Conservation (phyloP, 2,329 filamentous ascomycete genomes). For the Ophiostoma ulmi region DNA sequence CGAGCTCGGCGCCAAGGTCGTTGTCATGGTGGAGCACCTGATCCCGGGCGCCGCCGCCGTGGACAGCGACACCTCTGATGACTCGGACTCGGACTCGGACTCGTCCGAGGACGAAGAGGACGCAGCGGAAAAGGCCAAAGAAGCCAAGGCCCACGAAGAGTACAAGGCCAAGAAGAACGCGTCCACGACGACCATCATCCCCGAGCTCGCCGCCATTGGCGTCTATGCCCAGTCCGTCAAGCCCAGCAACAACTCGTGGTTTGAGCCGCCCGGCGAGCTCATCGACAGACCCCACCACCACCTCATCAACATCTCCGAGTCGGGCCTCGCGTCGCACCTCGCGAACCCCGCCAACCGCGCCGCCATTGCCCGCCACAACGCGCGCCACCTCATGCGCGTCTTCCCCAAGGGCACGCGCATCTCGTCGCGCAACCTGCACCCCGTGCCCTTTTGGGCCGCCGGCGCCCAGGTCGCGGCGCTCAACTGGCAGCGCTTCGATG, state of each 20-base stretch:
- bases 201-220: not conserved
- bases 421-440: constrained; percentile 10
- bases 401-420: constrained; percentile 12
- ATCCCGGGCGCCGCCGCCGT: not conserved
- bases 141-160: not conserved
- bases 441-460: constrained; percentile 8
- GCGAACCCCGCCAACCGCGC: not conserved
- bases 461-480: constrained; percentile 9
- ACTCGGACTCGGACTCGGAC: not conserved
- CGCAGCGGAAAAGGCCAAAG: not conserved
- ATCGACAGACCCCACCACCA: not conserved
- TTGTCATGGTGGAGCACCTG: constrained; percentile 8
- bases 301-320: constrained; percentile 10
- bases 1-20: constrained; percentile 10
- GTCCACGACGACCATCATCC: not conserved
- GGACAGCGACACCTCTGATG: not conserved
- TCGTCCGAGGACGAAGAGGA: not conserved
- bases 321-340: not conserved
- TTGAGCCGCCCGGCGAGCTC: constrained; percentile 12
- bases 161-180: not conserved
- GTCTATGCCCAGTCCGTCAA: constrained; percentile 11
- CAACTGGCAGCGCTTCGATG: constrained; percentile 12
- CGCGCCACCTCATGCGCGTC: constrained; percentile 11
- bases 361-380: constrained; percentile 11
- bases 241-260: constrained; percentile 13